phyloP scores from a whole-genome alignment of 2,329 filamentous ascomycete genomes.

The Exserohilum turcica region DNA sequence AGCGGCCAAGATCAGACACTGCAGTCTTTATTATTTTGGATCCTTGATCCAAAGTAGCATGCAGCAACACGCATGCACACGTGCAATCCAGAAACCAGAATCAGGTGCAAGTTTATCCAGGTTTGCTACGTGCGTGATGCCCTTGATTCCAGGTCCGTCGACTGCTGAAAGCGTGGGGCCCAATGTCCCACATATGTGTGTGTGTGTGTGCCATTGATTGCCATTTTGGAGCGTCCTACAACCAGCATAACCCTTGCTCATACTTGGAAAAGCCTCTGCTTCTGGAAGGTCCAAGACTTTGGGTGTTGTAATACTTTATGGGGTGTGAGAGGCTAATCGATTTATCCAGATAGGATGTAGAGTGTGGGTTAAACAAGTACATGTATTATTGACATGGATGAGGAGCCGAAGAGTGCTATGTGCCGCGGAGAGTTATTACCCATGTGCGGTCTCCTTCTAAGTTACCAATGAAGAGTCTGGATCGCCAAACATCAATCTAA shows the following conservation, averaged over 20 bases:
- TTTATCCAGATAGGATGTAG: conserved; percentile 42
- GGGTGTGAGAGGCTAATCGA: conserved; percentile 25
- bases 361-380: conserved; percentile 31
- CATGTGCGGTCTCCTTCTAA: background rate
- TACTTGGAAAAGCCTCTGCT: conserved; percentile 19
- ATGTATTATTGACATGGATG: conserved; percentile 19
- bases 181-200: too few relatives aligned
- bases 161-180: conserved; percentile 8
- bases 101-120: conserved; percentile 21
- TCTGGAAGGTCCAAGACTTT: conserved; percentile 25
- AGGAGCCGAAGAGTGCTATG: background rate
- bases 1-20: conserved; percentile 35
- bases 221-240: conserved; percentile 20
- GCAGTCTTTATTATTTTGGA: conserved; percentile 25
- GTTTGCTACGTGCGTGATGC: conserved; percentile 35
- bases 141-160: conserved; percentile 23
- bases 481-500: too few relatives aligned
- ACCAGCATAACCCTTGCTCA: too few relatives aligned
- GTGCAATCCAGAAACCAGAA: conserved; percentile 36
- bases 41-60: conserved; percentile 23
- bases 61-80: conserved; percentile 31
- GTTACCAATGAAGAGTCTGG: too few relatives aligned
- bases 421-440: background rate
- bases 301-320: conserved; percentile 19
- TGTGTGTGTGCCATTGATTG: conserved; percentile 28